Evolutionary conservation across 2,329 filamentous ascomycete genomes (phyloP), one percentile per base, ranked within the genome.

Genomic region (Fusarium haematococcum): DNA sequence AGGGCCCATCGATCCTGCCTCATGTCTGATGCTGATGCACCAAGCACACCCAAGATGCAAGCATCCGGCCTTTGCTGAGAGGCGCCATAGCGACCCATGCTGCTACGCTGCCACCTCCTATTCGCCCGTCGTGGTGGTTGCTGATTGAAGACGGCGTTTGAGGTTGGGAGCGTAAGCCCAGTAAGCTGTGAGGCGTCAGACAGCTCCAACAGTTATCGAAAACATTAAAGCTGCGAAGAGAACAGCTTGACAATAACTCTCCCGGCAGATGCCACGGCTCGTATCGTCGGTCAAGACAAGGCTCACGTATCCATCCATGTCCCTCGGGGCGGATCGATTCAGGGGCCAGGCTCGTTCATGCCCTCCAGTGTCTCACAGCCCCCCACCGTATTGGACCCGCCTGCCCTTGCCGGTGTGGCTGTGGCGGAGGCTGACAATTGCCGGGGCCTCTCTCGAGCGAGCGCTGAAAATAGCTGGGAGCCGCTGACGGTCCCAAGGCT

Each of bases 381-480:
- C 57, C 69, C 69, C 69, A 70, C 54, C 48, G 45, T 30, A 41
- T 45, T 52, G 54, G 61, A 39, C 20, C 20, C 20, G 48, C 10
- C 52, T 1, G 57, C 41, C 39, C 56, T 45, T 73, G 52, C 59
- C 37, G 41, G 27, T 74, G 68, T 78, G 77, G 75, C 77, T 75
- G 75, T 79, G 77, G 68, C 69, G 69, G 62, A 67, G 70, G 77
- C 77, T 78, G 65, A 72, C 62, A 59, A 27, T 37, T 58, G 35
- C 54, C 52, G 59, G 54, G 20, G 33, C 32, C 59, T 39, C 39
- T 33, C n/a, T 37, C 18, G 8, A 54, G 39, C 58, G 64, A 54
- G 39, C 58, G 64, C 76, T 71, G 73, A 77, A 73, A 78, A 78
- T 78, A 78, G 77, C 60, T 69, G 33, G 16, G 23, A 20, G 23